Conservation (phyloP, 768 basidiomycete species). For the Lactarius tabidus region DNA sequence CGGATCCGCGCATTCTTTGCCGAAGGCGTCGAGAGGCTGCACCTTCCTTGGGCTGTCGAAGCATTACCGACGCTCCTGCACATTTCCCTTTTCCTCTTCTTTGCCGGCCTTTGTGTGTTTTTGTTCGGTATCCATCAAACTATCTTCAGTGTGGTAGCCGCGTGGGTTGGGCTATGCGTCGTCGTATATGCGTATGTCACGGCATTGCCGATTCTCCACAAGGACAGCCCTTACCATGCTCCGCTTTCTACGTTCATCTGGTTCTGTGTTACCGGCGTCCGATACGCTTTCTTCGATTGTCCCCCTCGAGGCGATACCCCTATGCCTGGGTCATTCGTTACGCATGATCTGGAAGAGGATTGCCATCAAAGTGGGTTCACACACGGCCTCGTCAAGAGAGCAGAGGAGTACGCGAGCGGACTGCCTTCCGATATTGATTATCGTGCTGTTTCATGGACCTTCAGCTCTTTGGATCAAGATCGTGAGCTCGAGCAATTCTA, state of each 20-base stretch:
- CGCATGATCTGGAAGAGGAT: neutral
- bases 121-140: constrained; percentile 13
- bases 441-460: constrained; percentile 5
- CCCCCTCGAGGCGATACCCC: neutral
- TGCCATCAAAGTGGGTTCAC: neutral
- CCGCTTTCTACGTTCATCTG: constrained; percentile 5
- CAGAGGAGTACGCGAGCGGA: neutral
- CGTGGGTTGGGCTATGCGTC: constrained; percentile 3
- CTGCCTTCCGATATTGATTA: neutral
- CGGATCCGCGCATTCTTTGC: constrained; percentile 4
- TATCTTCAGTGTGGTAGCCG: neutral
- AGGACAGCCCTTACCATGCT: constrained; percentile 8
- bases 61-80: constrained; percentile 16
- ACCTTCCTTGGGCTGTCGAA: neutral
- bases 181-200: neutral
- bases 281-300: neutral
- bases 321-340: neutral
- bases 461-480: constrained; percentile 10
- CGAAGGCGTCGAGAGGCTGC: constrained; percentile 5
- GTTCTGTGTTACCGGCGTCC: constrained; percentile 2
- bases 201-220: neutral
- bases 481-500: constrained; percentile 14
- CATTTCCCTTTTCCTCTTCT: constrained; percentile 22
- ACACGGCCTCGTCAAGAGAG: neutral
- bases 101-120: constrained; percentile 18